Conservation (phyloP, 2,329 filamentous ascomycete genomes). For the Colletotrichum sp. region DNA sequence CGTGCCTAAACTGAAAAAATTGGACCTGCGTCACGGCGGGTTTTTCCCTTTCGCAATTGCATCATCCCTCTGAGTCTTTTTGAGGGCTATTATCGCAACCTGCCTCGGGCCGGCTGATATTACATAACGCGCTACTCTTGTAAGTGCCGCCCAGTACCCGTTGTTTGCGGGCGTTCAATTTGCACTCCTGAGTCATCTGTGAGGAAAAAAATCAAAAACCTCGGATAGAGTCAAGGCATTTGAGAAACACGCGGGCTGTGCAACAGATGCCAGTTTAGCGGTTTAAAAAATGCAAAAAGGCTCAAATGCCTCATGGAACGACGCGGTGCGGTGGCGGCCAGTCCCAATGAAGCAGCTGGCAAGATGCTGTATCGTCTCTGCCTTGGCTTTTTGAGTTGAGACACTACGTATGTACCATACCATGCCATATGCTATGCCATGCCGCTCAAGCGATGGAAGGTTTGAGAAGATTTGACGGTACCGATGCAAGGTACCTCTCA, state of each 20-base stretch:
- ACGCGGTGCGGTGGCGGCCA: background rate
- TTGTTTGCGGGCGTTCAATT: background rate
- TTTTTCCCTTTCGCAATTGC: background rate
- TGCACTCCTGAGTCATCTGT: background rate
- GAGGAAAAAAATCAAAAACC: background rate
- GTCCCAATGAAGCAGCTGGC: slow-evolving; percentile 11
- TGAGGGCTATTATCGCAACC: background rate
- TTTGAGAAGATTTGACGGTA: background rate
- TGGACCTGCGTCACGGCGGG: background rate
- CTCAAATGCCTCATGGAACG: background rate
- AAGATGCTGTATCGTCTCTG: background rate
- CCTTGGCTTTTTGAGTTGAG: background rate
- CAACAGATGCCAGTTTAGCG: background rate
- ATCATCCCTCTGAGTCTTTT: background rate
- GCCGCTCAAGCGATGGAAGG: background rate
- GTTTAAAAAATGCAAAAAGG: background rate
- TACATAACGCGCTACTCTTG: background rate
- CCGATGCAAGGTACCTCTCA: background rate
- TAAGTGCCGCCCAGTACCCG: background rate
- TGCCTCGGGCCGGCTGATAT: background rate
- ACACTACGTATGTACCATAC: background rate
- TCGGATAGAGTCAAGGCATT: background rate
- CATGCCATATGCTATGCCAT: background rate
- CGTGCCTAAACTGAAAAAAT: slow-evolving; percentile 17
- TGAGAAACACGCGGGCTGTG: background rate